These are phyloP conservation scores for Microstroma glucosiphilum DNA, from an alignment of 1,284 basidiomycete genomes.

Conservation along the genomic window DNA sequence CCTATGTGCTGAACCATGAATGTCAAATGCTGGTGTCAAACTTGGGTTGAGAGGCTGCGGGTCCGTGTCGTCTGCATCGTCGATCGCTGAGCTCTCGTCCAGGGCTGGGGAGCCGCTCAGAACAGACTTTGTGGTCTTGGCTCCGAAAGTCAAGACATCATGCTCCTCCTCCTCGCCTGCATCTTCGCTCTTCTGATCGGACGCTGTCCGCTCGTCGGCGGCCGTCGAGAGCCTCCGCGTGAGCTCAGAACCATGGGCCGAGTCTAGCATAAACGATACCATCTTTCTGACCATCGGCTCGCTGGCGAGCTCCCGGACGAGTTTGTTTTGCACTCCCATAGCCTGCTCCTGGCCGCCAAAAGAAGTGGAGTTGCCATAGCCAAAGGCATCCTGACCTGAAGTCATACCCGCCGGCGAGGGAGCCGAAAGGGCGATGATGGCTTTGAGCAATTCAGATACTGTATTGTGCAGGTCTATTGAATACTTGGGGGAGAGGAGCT, in stretches of 20 bases:
- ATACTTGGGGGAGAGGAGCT: slow-evolving; percentile 72
- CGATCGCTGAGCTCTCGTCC: slow-evolving; percentile 34
- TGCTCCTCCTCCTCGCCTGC: slow-evolving; percentile 11
- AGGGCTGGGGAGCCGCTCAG: slow-evolving; percentile 11
- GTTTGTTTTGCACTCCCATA: slow-evolving; percentile 60
- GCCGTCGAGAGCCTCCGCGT: slow-evolving; percentile 21
- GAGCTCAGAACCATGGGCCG: slow-evolving; percentile 38
- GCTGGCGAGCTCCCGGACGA: slow-evolving; percentile 82
- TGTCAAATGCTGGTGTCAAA: slow-evolving; percentile 18
- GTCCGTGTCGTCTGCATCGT: slow-evolving; percentile 34
- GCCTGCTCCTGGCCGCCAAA: slow-evolving; percentile 19
- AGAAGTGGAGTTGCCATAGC: slow-evolving; percentile 28
- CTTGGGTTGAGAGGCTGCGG: slow-evolving; percentile 15
- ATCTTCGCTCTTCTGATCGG: slow-evolving; percentile 21
- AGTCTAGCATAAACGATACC: slow-evolving; percentile 71
- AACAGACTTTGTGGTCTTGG: background rate
- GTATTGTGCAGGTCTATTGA: slow-evolving; percentile 75
- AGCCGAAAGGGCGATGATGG: slow-evolving; percentile 87
- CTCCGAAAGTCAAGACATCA: slow-evolving; percentile 4
- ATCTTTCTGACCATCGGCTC: slow-evolving; percentile 68
- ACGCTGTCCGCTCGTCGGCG: slow-evolving; percentile 19
- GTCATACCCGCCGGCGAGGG: slow-evolving; percentile 65
- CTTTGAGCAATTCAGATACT: slow-evolving; percentile 85
- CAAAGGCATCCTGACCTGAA: slow-evolving; percentile 45
- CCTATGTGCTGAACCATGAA: slow-evolving; percentile 23